Evolutionary conservation across 495 filamentous ascomycete species (phyloP).

Genomic region (Haplographium delicatum): DNA sequence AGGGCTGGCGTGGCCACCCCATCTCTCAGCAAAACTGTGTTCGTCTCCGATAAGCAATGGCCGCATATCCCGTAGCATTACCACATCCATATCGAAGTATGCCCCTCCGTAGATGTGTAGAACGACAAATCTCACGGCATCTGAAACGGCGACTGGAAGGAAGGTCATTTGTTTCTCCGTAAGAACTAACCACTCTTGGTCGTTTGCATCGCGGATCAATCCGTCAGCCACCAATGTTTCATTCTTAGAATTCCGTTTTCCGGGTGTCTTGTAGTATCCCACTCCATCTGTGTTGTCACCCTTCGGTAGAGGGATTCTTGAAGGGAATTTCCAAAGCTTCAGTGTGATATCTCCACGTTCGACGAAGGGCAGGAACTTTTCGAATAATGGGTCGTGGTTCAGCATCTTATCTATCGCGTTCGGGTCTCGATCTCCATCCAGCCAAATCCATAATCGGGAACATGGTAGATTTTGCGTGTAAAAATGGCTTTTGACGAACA

Average conservation of each 20-base stretch:
- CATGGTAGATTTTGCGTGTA: conserved; percentile 54
- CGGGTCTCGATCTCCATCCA: conserved; percentile 45
- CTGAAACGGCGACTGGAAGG: conserved; percentile 36
- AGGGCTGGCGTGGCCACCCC: conserved; percentile 47
- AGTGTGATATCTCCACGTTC: conserved; percentile 47
- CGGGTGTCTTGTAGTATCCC: conserved; percentile 36
- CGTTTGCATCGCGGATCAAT: conserved; percentile 38
- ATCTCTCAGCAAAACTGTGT: conserved; percentile 51
- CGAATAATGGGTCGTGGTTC: conserved; percentile 43
- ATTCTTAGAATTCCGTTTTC: conserved; percentile 33
- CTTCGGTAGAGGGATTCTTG: conserved; percentile 44
- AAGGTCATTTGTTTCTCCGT: conserved; percentile 49
- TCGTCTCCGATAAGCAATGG: conserved; percentile 42
- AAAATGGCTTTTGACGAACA: conserved; percentile 52
- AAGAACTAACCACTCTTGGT: conserved; percentile 46
- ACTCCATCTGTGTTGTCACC: conserved; percentile 35
- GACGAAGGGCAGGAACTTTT: conserved; percentile 47
- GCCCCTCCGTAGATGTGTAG: conserved; percentile 50
- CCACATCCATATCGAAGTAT: conserved; percentile 55
- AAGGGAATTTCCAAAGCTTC: conserved; percentile 49
- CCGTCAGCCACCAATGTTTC: conserved; percentile 43
- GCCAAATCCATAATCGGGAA: conserved; percentile 47
- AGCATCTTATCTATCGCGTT: conserved; percentile 43
- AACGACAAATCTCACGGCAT: conserved; percentile 50
- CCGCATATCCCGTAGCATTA: conserved; percentile 51